Conservation (phyloP, 345 rosid genomes). For the Aquilaria yunnanensis region DNA sequence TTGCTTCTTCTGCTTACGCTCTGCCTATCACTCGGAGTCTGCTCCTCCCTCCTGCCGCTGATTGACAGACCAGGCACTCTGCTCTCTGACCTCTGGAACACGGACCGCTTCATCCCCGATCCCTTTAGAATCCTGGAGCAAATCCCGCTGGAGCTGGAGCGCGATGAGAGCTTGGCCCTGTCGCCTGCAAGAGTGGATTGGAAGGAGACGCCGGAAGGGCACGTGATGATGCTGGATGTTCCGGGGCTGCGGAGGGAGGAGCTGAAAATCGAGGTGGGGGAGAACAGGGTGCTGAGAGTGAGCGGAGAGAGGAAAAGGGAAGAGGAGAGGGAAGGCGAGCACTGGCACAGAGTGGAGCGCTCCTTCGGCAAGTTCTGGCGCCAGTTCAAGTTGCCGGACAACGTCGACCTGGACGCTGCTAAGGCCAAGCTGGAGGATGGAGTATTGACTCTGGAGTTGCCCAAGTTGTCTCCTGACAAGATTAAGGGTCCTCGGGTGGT, state of each 20-base stretch:
- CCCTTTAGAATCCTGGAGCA: slow-evolving; percentile 66
- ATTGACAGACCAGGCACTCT: slow-evolving; percentile 36
- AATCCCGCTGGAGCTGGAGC: slow-evolving; percentile 45
- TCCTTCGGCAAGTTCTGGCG: slow-evolving; percentile 80
- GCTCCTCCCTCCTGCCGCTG: slow-evolving; percentile 31
- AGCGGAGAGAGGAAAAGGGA: slow-evolving; percentile 77
- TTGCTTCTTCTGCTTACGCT: slow-evolving; percentile 4
- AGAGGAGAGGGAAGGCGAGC: slow-evolving; percentile 60
- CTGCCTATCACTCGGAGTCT: slow-evolving; percentile 9
- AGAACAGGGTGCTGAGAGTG: slow-evolving; percentile 56
- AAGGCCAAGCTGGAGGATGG: slow-evolving; percentile 69
- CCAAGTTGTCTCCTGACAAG: slow-evolving; percentile 57
- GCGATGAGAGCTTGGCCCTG: slow-evolving; percentile 33
- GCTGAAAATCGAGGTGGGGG: slow-evolving; percentile 68
- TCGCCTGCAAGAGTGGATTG: slow-evolving; percentile 71
- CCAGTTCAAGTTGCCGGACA: slow-evolving; percentile 65
- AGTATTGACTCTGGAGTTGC: slow-evolving; percentile 48
- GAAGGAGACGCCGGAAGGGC: slow-evolving; percentile 79
- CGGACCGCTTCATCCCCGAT: slow-evolving; percentile 32
- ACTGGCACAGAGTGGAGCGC: slow-evolving; percentile 81
- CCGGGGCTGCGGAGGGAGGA: slow-evolving; percentile 78
- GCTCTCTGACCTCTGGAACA: slow-evolving; percentile 33
- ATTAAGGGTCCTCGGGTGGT: slow-evolving; percentile 56
- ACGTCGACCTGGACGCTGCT: slow-evolving; percentile 58
- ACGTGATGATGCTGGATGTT: slow-evolving; percentile 54